Conservation (phyloP, 352 stramenopile species). For the Pseudoperonospora humuli region DNA sequence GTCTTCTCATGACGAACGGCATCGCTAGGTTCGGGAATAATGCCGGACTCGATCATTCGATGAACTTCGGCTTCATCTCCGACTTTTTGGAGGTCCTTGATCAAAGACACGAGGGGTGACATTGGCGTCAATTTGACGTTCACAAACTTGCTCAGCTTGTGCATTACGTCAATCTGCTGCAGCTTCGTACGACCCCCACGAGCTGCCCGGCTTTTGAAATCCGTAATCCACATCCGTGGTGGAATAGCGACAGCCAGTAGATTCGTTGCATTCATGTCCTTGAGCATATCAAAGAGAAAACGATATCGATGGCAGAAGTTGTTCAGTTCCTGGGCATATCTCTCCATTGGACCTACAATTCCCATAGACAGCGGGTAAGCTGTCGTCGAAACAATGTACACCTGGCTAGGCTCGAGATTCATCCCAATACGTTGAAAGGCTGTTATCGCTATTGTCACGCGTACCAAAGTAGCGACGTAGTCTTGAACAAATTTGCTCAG, state of each 20-base stretch:
- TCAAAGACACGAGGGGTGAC: slow-evolving; percentile 24
- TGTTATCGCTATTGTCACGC: slow-evolving; percentile 28
- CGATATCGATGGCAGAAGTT: slow-evolving; percentile 30
- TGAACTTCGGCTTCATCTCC: slow-evolving; percentile 22
- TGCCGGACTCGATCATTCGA: slow-evolving; percentile 29
- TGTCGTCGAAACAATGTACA: slow-evolving; percentile 22
- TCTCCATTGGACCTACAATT: slow-evolving; percentile 31
- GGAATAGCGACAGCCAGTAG: slow-evolving; percentile 20
- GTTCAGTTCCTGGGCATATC: slow-evolving; percentile 28
- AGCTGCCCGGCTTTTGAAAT: slow-evolving; percentile 26
- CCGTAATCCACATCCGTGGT: slow-evolving; percentile 24
- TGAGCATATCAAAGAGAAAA: slow-evolving; percentile 37
- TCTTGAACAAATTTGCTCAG: slow-evolving; percentile 41
- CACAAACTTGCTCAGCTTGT: slow-evolving; percentile 34
- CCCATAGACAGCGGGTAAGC: slow-evolving; percentile 3
- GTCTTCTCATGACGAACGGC: neutral
- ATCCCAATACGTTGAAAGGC: slow-evolving; percentile 24
- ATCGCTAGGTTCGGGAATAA: slow-evolving; percentile 15
- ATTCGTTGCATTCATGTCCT: slow-evolving; percentile 34
- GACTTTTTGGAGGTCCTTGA: slow-evolving; percentile 39
- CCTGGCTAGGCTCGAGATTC: slow-evolving; percentile 19
- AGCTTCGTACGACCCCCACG: slow-evolving; percentile 40
- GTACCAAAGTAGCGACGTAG: slow-evolving; percentile 44
- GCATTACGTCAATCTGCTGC: slow-evolving; percentile 71
- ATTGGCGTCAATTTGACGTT: slow-evolving; percentile 26